These are phyloP conservation scores for Aspergillus sclerotiicarbonarius DNA, from an alignment of 495 filamentous ascomycete genomes.

Conservation along the genomic window DNA sequence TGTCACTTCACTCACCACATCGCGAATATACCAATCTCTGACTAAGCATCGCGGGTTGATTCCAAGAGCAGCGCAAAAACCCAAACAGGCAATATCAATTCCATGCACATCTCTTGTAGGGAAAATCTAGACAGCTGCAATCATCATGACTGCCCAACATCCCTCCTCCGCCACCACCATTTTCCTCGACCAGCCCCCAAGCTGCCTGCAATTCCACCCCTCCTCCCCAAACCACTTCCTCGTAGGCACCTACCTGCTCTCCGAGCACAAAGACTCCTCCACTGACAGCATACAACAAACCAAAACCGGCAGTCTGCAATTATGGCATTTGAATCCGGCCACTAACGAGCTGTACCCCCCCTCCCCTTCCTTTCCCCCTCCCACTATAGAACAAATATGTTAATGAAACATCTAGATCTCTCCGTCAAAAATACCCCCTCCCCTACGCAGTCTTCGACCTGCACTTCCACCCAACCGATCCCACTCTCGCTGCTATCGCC, in stretches of 20 bases:
- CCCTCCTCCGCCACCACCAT: conserved; percentile 36
- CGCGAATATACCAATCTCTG: too few relatives aligned
- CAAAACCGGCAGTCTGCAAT: conserved; percentile 69
- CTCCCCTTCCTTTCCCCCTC: not conserved
- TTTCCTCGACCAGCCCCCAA: conserved; percentile 63
- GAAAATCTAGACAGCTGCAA: too few relatives aligned
- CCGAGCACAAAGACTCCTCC: conserved; percentile 39
- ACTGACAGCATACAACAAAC: conserved; percentile 45
- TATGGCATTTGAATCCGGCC: conserved; percentile 55
- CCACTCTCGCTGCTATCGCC: conserved; percentile 61
- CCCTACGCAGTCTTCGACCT: conserved; percentile 80
- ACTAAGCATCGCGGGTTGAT: too few relatives aligned
- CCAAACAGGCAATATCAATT: too few relatives aligned
- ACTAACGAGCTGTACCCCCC: conserved; percentile 45
- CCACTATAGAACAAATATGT: not conserved
- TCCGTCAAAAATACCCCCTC: conserved; percentile 48
- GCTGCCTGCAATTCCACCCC: conserved; percentile 81
- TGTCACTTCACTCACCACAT: too few relatives aligned
- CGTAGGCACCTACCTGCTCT: conserved; percentile 82
- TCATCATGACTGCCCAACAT: conserved; percentile 14
- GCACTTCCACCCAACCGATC: conserved; percentile 66
- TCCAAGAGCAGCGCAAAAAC: too few relatives aligned
- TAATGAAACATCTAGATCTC: conserved; percentile 25
- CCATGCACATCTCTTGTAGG: too few relatives aligned
- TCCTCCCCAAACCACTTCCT: conserved; percentile 63